Percentiles rank a stretch among this genome's conserved stretches.
Conservation (phyloP, 495 filamentous ascomycete genomes). For the Neurospora tetraspora region DNA sequence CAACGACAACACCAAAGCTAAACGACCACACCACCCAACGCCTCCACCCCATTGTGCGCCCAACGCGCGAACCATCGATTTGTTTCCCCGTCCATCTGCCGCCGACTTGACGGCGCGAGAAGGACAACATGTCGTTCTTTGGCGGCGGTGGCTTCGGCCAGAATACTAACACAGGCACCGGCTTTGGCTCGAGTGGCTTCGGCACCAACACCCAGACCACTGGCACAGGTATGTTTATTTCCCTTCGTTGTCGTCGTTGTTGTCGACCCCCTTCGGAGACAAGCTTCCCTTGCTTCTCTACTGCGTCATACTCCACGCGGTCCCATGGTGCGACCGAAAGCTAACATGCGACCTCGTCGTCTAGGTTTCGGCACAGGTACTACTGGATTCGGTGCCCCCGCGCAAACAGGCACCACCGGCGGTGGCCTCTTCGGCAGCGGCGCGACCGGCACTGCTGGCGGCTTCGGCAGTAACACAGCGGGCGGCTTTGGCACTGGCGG, state of each 20-base stretch:
- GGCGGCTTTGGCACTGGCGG: slow-evolving; percentile 13
- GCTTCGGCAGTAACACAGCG: slow-evolving; percentile 7
- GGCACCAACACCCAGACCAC: slow-evolving; percentile 41
- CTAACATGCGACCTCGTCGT: slow-evolving; percentile 1
- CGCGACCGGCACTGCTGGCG: slow-evolving; percentile 13
- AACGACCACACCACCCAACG: not conserved
- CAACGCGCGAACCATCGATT: not conserved
- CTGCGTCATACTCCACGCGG: not conserved
- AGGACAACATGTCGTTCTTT: slow-evolving; percentile 38
- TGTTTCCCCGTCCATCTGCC: not conserved
- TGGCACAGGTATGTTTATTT: slow-evolving; percentile 29
- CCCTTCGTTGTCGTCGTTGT: not conserved
- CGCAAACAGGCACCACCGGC: slow-evolving; percentile 14
- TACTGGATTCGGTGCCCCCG: not conserved
- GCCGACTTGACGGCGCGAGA: not conserved
- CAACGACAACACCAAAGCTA: not conserved
- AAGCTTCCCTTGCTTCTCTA: not conserved
- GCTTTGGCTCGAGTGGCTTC: slow-evolving; percentile 42
- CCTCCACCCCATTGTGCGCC: not conserved
- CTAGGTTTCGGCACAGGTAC: slow-evolving; percentile 18
- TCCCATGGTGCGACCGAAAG: not conserved
- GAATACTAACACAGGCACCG: slow-evolving; percentile 45
- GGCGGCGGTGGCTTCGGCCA: slow-evolving; percentile 50
- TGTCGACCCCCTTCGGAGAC: not conserved
- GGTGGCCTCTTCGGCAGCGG: slow-evolving; percentile 38